Conservation (phyloP, 2,329 filamentous ascomycete species). For the Scleromitrula shiraiana region DNA sequence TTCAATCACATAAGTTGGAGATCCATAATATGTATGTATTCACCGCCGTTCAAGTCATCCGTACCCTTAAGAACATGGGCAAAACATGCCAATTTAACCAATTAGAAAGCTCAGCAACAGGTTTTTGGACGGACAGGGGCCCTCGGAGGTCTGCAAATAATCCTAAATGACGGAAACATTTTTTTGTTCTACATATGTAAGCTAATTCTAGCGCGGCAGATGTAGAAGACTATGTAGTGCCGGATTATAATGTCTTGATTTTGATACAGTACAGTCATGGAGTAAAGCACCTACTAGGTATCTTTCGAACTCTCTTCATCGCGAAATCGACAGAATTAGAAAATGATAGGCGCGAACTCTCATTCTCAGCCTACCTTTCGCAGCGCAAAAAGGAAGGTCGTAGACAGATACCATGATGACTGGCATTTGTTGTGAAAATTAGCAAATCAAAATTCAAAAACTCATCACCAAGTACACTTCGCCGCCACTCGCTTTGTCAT, state of each 20-base stretch:
- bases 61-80: background rate
- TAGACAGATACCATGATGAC: too few relatives aligned
- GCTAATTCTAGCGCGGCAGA: slow-evolving; percentile 7
- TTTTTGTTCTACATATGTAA: too few relatives aligned
- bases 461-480: too few relatives aligned
- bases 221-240: slow-evolving; percentile 4
- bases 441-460: too few relatives aligned
- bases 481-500: background rate
- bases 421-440: too few relatives aligned
- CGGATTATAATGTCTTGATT: background rate
- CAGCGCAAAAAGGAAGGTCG: background rate
- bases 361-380: background rate
- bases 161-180: background rate
- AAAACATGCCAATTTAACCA: background rate
- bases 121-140: too few relatives aligned
- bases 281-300: too few relatives aligned
- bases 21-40: background rate
- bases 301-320: too few relatives aligned
- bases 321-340: too few relatives aligned
- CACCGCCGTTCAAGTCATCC: slow-evolving; percentile 2
- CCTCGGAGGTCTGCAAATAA: background rate
- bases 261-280: background rate
- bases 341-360: background rate
- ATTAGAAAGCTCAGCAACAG: background rate
- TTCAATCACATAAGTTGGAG: slow-evolving; percentile 3